These are phyloP conservation scores for Coemansia umbellata DNA, from an alignment of 192 early-diverging fungal species.

Conservation along the genomic window DNA sequence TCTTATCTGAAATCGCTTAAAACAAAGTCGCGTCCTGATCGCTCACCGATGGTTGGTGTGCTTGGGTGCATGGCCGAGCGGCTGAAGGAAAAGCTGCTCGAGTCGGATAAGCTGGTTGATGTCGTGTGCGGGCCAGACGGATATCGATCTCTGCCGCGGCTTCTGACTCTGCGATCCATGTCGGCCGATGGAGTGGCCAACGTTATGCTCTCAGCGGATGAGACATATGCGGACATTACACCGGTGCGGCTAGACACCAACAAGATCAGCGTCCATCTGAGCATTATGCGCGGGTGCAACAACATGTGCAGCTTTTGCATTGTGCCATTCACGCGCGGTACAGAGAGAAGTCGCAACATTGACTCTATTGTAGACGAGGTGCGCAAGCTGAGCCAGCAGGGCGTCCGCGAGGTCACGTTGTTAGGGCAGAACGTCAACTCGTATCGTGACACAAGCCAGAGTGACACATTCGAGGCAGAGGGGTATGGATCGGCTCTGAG, in stretches of 20 bases:
- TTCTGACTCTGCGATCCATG: slow-evolving; percentile 61
- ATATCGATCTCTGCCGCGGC: slow-evolving; percentile 69
- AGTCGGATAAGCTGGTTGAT: slow-evolving; percentile 66
- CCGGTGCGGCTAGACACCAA: slow-evolving; percentile 63
- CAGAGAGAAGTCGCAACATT: slow-evolving; percentile 66
- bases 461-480: slow-evolving; percentile 42
- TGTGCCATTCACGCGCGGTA: slow-evolving; percentile 73
- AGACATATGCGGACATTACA: slow-evolving; percentile 76
- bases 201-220: slow-evolving; percentile 75
- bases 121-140: slow-evolving; percentile 76
- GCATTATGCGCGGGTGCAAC: slow-evolving; percentile 78
- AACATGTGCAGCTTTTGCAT: slow-evolving; percentile 82
- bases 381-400: slow-evolving; percentile 58
- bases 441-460: slow-evolving; percentile 65
- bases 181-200: slow-evolving; percentile 70
- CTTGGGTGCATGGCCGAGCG: slow-evolving; percentile 79
- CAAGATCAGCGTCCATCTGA: slow-evolving; percentile 66
- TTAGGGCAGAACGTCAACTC: slow-evolving; percentile 83
- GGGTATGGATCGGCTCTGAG: slow-evolving; percentile 50
- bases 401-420: slow-evolving; percentile 62
- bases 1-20: slow-evolving; percentile 55
- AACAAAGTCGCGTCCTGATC: slow-evolving; percentile 52
- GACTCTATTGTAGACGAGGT: slow-evolving; percentile 68
- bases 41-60: slow-evolving; percentile 68
- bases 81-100: slow-evolving; percentile 66